Percentiles rank a stretch among this genome's conserved stretches.
phyloP scores from a whole-genome alignment of 805 yeast genomes.

The Metschnikowia vanudenii region DNA sequence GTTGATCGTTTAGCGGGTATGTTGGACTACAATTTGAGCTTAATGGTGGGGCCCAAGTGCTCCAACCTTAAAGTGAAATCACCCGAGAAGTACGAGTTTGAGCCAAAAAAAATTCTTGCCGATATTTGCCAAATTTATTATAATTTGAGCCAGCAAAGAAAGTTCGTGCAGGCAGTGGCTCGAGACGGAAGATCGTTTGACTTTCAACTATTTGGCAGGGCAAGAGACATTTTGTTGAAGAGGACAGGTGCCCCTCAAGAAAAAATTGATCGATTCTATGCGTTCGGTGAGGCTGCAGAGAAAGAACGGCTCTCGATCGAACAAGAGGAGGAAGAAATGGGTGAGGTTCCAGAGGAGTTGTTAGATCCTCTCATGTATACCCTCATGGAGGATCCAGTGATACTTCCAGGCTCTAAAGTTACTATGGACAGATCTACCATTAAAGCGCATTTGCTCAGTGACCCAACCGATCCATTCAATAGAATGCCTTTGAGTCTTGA shows the following conservation, averaged over 20 bases:
- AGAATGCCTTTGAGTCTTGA: constrained; percentile 87
- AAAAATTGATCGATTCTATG: constrained; percentile 48
- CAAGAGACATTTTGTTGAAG: constrained; percentile 59
- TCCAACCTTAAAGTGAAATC: constrained; percentile 79
- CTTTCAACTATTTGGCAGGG: constrained; percentile 63
- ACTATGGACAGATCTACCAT: constrained; percentile 88
- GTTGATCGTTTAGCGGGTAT: constrained; percentile 94
- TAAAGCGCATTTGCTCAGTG: constrained; percentile 89
- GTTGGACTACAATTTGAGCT: constrained; percentile 88
- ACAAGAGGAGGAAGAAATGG: constrained; percentile 82
- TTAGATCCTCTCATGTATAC: constrained; percentile 97
- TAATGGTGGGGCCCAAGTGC: constrained; percentile 95
- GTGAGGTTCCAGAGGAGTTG: constrained; percentile 94
- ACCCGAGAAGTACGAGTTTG: constrained; percentile 80
- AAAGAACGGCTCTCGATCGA: constrained; percentile 59
- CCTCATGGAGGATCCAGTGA: constrained; percentile 93
- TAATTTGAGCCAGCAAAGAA: constrained; percentile 61
- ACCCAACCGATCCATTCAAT: constrained; percentile 96
- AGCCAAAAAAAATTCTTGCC: constrained; percentile 69
- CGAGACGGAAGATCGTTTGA: constrained; percentile 90
- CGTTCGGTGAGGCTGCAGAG: constrained; percentile 68
- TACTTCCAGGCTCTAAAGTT: constrained; percentile 82
- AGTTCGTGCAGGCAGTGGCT: constrained; percentile 78
- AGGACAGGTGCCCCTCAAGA: constrained; percentile 50
- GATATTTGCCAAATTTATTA: constrained; percentile 73